These are phyloP conservation scores for Chamaecyparis obtusa DNA, from an alignment of 75 land plant species.

Conservation along the genomic window DNA sequence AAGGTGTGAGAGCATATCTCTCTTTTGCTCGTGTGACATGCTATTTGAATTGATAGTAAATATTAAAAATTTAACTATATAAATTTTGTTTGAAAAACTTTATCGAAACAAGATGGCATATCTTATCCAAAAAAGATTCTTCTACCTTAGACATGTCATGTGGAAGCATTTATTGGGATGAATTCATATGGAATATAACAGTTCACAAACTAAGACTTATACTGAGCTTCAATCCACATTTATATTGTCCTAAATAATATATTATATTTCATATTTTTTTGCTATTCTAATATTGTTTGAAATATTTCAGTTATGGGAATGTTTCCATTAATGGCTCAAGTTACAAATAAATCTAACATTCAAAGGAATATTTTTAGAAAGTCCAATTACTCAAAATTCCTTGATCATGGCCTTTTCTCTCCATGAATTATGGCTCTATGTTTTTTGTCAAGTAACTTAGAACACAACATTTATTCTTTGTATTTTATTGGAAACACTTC, in stretches of 20 bases:
- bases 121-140: not conserved
- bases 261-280: too few relatives aligned
- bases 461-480: too few relatives aligned
- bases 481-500: too few relatives aligned
- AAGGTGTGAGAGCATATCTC: conserved; percentile 35
- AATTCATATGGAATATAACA: not conserved
- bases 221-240: not conserved
- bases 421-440: not conserved
- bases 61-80: not conserved
- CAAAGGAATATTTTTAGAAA: not conserved
- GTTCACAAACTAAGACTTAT: not conserved
- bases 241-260: not conserved
- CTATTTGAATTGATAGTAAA: not conserved
- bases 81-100: not conserved
- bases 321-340: not conserved
- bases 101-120: not conserved
- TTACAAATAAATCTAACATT: not conserved
- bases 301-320: not conserved
- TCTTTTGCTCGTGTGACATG: not conserved
- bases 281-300: not conserved
- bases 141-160: not conserved
- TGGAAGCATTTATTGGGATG: not conserved
- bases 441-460: not conserved
- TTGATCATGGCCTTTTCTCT: too few relatives aligned
- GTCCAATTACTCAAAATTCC: not conserved